Evolutionary conservation across 352 stramenopile species (phyloP).

Genomic region (Phytophthora parvispora): DNA sequence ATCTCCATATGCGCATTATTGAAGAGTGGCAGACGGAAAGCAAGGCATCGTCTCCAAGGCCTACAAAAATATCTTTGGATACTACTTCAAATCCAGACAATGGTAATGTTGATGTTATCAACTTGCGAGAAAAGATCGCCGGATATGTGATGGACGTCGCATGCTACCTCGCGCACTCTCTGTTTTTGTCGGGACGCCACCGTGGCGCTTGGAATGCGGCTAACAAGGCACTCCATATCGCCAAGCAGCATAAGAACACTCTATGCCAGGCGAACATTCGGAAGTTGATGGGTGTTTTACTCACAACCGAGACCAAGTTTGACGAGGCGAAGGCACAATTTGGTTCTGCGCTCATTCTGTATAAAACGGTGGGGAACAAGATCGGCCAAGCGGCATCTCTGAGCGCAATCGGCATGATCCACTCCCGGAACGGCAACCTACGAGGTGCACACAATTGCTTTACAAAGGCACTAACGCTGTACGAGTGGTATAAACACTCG

Average conservation of each 20-base stretch:
- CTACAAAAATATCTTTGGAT: conserved; percentile 7
- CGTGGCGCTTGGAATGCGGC: conserved; percentile 77
- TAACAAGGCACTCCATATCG: conserved; percentile 81
- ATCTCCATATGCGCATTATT: conserved; percentile 78
- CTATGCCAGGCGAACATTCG: conserved; percentile 76
- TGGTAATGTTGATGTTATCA: conserved; percentile 5
- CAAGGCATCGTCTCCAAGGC: conserved; percentile 4
- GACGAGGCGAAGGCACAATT: conserved; percentile 88
- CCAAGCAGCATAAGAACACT: conserved; percentile 78
- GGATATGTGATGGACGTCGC: conserved; percentile 75
- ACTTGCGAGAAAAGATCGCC: conserved; percentile 57
- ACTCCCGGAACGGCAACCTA: conserved; percentile 83
- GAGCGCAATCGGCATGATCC: conserved; percentile 86
- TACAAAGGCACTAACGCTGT: conserved; percentile 81
- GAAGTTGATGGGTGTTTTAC: conserved; percentile 82
- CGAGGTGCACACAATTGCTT: conserved; percentile 84
- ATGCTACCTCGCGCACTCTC: conserved; percentile 77
- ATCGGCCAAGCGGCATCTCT: conserved; percentile 79
- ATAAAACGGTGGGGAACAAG: conserved; percentile 82
- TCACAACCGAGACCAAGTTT: conserved; percentile 88
- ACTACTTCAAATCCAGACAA: background rate
- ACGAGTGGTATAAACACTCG: conserved; percentile 88
- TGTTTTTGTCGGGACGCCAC: conserved; percentile 81
- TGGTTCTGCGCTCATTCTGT: conserved; percentile 76
- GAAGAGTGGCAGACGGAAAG: conserved; percentile 62